Evolutionary conservation across 371 early-diverging fungal genomes (phyloP).

Genomic region (Parasitella parasitica): DNA sequence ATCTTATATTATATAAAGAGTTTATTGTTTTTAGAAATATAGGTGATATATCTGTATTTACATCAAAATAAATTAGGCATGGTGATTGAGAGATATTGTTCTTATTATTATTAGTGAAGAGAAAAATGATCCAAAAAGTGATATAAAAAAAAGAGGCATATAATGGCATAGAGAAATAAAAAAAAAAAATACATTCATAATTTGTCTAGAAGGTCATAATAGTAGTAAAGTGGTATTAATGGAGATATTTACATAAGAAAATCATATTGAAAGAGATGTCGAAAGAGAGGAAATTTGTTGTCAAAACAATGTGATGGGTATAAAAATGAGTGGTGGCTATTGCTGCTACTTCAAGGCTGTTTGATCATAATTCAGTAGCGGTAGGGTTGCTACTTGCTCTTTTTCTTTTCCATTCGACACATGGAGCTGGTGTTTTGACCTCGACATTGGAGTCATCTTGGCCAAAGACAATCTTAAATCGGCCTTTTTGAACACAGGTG

Average conservation of each 20-base stretch:
- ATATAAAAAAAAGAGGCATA: too few relatives aligned
- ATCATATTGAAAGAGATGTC: background rate
- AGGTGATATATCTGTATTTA: background rate
- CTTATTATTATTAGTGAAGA: too few relatives aligned
- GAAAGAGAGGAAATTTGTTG: background rate
- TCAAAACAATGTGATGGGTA: constrained; percentile 2
- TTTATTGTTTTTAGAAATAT: too few relatives aligned
- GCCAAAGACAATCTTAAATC: constrained; percentile 43
- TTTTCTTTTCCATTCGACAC: constrained; percentile 32
- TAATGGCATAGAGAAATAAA: background rate
- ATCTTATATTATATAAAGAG: background rate
- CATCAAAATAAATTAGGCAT: background rate
- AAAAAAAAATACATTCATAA: background rate
- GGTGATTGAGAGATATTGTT: background rate
- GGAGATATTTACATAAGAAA: background rate
- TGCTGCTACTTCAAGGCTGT: background rate
- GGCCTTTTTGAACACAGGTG: constrained; percentile 37
- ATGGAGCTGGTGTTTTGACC: constrained; percentile 3
- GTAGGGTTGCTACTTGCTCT: constrained; percentile 10
- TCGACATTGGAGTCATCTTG: constrained; percentile 11
- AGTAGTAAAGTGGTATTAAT: too few relatives aligned
- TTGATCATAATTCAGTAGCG: too few relatives aligned
- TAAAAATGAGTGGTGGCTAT: background rate
- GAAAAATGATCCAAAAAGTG: too few relatives aligned
- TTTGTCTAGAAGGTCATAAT: too few relatives aligned